These are phyloP conservation scores for Wallacemonas sp. DNA, from an alignment of 208 protist genomes.

Conservation along the genomic window DNA sequence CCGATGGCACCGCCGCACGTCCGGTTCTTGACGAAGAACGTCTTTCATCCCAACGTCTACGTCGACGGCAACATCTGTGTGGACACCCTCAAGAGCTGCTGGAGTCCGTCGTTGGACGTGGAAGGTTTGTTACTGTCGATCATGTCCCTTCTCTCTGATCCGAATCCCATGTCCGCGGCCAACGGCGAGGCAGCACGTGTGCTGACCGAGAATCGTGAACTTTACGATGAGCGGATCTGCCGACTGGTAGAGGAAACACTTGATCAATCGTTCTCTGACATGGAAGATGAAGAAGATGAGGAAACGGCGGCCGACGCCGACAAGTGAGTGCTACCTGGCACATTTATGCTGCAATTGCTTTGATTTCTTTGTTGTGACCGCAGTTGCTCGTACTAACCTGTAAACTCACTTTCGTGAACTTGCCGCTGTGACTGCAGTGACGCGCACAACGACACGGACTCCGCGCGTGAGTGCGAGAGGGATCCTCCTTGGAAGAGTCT, in stretches of 20 bases:
- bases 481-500: no score
- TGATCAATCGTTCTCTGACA: conserved; percentile 62
- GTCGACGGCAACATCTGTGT: conserved; percentile 98
- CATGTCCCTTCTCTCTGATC: conserved; percentile 99
- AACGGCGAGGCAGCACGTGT: conserved; percentile 98
- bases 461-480: no score
- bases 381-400: no score
- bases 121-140: conserved; percentile 99
- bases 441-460: no score
- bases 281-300: conserved; percentile 50
- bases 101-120: conserved; percentile 98
- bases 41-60: conserved; percentile 99
- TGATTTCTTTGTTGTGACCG: no score
- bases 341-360: neutral
- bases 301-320: conserved; percentile 14
- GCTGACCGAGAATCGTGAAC: conserved; percentile 94
- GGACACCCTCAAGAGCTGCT: conserved; percentile 99
- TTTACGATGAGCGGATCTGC: conserved; percentile 92
- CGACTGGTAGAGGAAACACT: conserved; percentile 70
- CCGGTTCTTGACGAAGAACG: conserved; percentile 95
- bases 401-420: neutral
- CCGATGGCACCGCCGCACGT: conserved; percentile 96
- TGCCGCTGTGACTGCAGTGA: no score
- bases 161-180: conserved; percentile 99
- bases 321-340: neutral